Conservation (phyloP, 2,329 filamentous ascomycete species). For the Moelleriella libera region DNA sequence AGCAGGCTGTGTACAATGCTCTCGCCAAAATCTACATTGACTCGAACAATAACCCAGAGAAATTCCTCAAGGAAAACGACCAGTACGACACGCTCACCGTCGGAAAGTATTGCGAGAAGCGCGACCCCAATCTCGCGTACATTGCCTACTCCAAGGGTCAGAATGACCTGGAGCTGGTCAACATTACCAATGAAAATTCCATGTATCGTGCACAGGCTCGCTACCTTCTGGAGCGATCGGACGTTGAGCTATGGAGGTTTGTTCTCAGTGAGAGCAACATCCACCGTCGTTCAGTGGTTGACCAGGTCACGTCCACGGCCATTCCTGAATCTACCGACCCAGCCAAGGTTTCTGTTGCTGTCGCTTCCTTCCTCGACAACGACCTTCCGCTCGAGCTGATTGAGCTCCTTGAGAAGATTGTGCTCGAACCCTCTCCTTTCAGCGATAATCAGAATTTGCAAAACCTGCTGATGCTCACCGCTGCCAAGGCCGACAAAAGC, state of each 20-base stretch:
- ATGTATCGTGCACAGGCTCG: constrained; percentile 98
- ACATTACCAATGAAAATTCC: constrained; percentile 97
- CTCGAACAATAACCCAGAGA: constrained; percentile 94
- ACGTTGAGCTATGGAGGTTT: constrained; percentile 85
- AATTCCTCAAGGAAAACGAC: constrained; percentile 94
- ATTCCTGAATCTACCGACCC: constrained; percentile 88
- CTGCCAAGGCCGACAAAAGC: constrained; percentile 89
- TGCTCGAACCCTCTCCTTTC: constrained; percentile 97
- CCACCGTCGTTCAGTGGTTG: constrained; percentile 82
- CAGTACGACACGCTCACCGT: constrained; percentile 86
- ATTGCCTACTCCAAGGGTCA: constrained; percentile 94
- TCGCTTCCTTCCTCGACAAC: constrained; percentile 80
- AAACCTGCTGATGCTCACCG: constrained; percentile 91
- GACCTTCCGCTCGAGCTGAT: constrained; percentile 91
- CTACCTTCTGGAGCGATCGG: constrained; percentile 82
- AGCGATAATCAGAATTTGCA: constrained; percentile 95
- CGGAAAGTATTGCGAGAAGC: constrained; percentile 98
- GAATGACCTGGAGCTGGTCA: constrained; percentile 93
- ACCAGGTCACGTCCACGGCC: constrained; percentile 91
- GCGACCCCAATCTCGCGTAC: constrained; percentile 87
- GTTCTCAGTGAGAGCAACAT: constrained; percentile 94
- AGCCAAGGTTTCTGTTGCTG: constrained; percentile 86
- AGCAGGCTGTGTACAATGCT: constrained; percentile 94
- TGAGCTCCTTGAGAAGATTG: constrained; percentile 96
- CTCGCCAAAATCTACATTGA: constrained; percentile 99